phyloP scores from a whole-genome alignment of 257 asterid genomes.

The Capsicum rhomboideum region DNA sequence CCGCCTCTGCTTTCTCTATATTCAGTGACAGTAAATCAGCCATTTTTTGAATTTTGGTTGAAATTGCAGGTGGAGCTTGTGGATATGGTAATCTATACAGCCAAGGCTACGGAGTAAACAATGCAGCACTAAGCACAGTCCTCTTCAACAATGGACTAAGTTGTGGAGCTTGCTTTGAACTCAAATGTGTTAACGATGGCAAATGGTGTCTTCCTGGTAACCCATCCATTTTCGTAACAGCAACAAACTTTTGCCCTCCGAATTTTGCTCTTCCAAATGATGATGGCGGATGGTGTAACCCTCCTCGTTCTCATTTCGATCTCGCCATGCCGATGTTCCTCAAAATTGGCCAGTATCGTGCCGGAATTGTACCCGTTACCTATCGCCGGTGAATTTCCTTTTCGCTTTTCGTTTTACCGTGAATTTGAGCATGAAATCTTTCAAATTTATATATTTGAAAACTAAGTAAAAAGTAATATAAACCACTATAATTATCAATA shows the following conservation, averaged over 20 bases:
- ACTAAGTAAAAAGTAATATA: no score
- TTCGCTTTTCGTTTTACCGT: no score
- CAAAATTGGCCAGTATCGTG: slow-evolving; percentile 57
- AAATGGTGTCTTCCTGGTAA: slow-evolving; percentile 56
- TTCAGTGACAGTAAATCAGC: background rate
- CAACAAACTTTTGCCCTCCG: slow-evolving; percentile 82
- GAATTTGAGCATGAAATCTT: no score
- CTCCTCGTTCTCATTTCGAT: slow-evolving; percentile 74
- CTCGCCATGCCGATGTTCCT: slow-evolving; percentile 85
- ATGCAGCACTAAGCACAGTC: slow-evolving; percentile 71
- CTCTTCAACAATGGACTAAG: slow-evolving; percentile 66
- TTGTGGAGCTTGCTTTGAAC: slow-evolving; percentile 77
- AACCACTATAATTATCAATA: no score
- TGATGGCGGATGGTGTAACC: slow-evolving; percentile 90
- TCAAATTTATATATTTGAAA: no score
- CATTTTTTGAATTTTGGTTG: background rate
- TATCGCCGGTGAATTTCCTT: slow-evolving; percentile 26
- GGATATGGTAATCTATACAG: slow-evolving; percentile 79
- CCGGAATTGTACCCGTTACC: slow-evolving; percentile 73
- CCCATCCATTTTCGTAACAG: slow-evolving; percentile 65
- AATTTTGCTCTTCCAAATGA: slow-evolving; percentile 56
- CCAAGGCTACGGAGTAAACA: slow-evolving; percentile 80
- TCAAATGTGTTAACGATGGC: slow-evolving; percentile 46
- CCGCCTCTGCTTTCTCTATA: no score
- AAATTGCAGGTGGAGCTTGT: slow-evolving; percentile 55